Percentiles rank a stretch among this genome's conserved stretches.
These are phyloP conservation scores for Papiliotrema terrestris DNA, from an alignment of 1,284 basidiomycete genomes.

Conservation along the genomic window DNA sequence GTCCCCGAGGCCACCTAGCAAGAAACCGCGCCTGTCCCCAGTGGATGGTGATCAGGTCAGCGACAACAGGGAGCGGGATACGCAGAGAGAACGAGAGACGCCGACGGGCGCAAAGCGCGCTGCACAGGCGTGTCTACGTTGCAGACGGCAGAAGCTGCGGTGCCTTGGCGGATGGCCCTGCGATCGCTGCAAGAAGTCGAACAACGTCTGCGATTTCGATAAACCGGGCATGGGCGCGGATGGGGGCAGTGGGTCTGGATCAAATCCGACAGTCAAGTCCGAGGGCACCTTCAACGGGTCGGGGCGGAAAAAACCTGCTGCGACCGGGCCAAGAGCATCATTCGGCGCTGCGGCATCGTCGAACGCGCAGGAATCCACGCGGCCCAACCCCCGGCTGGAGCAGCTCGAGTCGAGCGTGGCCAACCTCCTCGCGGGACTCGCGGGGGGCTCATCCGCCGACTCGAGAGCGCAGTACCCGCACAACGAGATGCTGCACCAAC, in stretches of 20 bases:
- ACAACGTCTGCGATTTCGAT: conserved; percentile 21
- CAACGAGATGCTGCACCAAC: conserved; percentile 13
- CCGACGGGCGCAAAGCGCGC: conserved; percentile 9
- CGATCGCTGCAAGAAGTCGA: conserved; percentile 22
- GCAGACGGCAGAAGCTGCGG: conserved; percentile 29
- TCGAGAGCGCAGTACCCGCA: conserved; percentile 7
- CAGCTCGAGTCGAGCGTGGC: conserved; percentile 31
- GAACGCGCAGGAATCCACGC: neutral
- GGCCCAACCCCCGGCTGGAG: conserved; percentile 7
- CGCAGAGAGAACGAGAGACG: neutral
- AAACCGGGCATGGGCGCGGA: neutral
- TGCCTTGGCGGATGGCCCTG: conserved; percentile 34
- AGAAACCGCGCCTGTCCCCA: neutral
- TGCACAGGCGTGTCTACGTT: conserved; percentile 30
- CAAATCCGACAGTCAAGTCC: no score
- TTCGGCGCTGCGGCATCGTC: no score
- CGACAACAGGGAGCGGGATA: neutral
- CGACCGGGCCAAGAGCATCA: no score
- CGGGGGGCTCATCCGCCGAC: conserved; percentile 1
- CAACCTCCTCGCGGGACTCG: conserved; percentile 25
- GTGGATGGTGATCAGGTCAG: neutral
- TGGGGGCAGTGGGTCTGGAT: no score
- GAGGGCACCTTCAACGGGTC: no score
- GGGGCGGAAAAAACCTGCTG: no score
- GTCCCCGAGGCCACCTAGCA: neutral